Evolutionary conservation across 306 rosid genomes (phyloP), one percentile per base, ranked within the genome.

Genomic region (Ormosia semicastrata): DNA sequence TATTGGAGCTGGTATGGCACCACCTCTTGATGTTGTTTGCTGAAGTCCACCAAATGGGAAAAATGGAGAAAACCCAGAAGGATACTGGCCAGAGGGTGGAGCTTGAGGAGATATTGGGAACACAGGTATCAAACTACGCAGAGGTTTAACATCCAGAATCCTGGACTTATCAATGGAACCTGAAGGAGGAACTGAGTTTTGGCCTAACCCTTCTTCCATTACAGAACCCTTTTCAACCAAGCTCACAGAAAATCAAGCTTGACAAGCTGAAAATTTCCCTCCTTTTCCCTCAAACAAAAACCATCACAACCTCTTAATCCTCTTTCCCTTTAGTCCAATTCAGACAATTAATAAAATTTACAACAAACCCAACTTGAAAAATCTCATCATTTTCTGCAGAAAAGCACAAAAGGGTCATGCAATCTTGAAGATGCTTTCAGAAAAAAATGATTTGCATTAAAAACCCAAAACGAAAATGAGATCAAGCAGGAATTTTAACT

Each of bases 101-200:
- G 84, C 73, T 57, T 83, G 83, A 69, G 83, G 40, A 4, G 81
- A 32, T 65, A 41, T 67, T 24, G 92, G 84, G 73, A 85, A 91
- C 62, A 91, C 87, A 0, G 93, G 93, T 33, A 71, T 82, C 88
- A 91, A 80, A 85, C 84, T 62, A 69, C 92, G 85, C 66, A 91
- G 41, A 65, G 96, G 96, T 75, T 83, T 89, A n/a, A 89, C 82
- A 86, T 89, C 93, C 68, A 88, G 67, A 83, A 91, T 83, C 83
- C 56, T 85, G 3, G 86, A 76, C 89, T 87, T 91, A 73, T 91
- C 92, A 73, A 86, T 67, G 17, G 86, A 72, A 68, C 85, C 85
- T 9, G 86, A 64, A 71, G 88, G 81, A 80, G 90, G 81, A 87
- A 73, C 88, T 41, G 82, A 76, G 78, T 74, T 57, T 46, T 73